Evolutionary conservation across 2,329 filamentous ascomycete species (phyloP).

Genomic region (Pseudogymnoascus sp.): DNA sequence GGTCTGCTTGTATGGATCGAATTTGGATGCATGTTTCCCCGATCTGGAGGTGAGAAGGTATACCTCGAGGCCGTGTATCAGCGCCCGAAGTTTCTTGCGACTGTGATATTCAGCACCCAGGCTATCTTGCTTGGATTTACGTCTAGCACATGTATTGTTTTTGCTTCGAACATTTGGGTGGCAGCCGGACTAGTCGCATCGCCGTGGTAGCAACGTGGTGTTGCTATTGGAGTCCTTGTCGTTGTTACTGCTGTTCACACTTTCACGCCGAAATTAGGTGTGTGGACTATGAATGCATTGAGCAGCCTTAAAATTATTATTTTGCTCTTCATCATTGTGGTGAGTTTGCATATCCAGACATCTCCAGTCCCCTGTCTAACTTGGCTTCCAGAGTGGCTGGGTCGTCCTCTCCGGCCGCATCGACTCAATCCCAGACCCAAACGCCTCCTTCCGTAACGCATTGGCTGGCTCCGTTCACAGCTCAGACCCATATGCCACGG

Average conservation of each 20-base stretch:
- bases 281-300: slow-evolving; percentile 39
- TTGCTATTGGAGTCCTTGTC: slow-evolving; percentile 40
- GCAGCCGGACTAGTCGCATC: slow-evolving; percentile 40
- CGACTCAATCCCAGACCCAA: slow-evolving; percentile 21
- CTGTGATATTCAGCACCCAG: slow-evolving; percentile 44
- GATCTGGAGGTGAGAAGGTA: slow-evolving; percentile 42
- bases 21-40: slow-evolving; percentile 38
- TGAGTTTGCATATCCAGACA: slow-evolving; percentile 11
- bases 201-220: slow-evolving; percentile 39
- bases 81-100: slow-evolving; percentile 42
- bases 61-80: slow-evolving; percentile 45
- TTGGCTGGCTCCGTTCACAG: slow-evolving; percentile 41
- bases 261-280: slow-evolving; percentile 36
- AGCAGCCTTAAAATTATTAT: slow-evolving; percentile 41
- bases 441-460: slow-evolving; percentile 38
- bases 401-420: slow-evolving; percentile 32
- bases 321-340: slow-evolving; percentile 37
- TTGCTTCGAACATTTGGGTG: slow-evolving; percentile 45
- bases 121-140: slow-evolving; percentile 44
- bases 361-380: background rate
- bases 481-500: slow-evolving; percentile 36
- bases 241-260: slow-evolving; percentile 40
- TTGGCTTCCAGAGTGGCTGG: slow-evolving; percentile 26
- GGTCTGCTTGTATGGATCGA: slow-evolving; percentile 40
- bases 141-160: slow-evolving; percentile 58